These are phyloP conservation scores for Neonectria magnoliae DNA, from an alignment of 2,329 filamentous ascomycete genomes.

Conservation along the genomic window DNA sequence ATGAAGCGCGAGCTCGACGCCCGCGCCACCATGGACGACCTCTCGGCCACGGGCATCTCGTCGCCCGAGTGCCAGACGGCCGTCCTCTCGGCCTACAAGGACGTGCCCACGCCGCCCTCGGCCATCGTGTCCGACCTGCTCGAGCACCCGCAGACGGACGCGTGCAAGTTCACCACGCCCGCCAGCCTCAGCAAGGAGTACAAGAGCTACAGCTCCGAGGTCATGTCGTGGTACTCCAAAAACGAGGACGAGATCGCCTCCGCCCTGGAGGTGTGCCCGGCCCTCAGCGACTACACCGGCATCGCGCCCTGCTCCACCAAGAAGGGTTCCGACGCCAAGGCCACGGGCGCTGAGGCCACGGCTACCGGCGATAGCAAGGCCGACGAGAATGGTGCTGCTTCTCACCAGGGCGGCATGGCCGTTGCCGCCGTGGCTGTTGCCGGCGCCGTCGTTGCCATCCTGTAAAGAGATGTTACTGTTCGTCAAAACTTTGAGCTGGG, in stretches of 20 bases:
- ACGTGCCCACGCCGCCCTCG: conserved; percentile 46
- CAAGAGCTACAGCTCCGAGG: conserved; percentile 45
- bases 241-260: conserved; percentile 42
- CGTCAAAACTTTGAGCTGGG: neutral
- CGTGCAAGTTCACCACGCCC: conserved; percentile 47
- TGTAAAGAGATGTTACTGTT: conserved; percentile 35
- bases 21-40: conserved; percentile 28
- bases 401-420: conserved; percentile 42
- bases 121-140: conserved; percentile 40
- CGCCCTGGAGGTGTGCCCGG: conserved; percentile 42
- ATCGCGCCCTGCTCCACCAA: conserved; percentile 37
- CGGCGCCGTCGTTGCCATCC: conserved; percentile 42
- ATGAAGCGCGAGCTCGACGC: conserved; percentile 41
- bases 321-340: conserved; percentile 3
- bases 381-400: conserved; percentile 25
- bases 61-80: conserved; percentile 37
- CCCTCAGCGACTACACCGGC: conserved; percentile 28
- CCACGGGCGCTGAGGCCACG: neutral
- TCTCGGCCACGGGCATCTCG: conserved; percentile 16
- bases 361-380: conserved; percentile 6
- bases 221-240: conserved; percentile 44
- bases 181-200: conserved; percentile 45
- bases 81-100: conserved; percentile 36
- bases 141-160: conserved; percentile 42
- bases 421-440: conserved; percentile 45